Conservation (phyloP, 1,284 basidiomycete species). For the Sporisorium reilianum region DNA sequence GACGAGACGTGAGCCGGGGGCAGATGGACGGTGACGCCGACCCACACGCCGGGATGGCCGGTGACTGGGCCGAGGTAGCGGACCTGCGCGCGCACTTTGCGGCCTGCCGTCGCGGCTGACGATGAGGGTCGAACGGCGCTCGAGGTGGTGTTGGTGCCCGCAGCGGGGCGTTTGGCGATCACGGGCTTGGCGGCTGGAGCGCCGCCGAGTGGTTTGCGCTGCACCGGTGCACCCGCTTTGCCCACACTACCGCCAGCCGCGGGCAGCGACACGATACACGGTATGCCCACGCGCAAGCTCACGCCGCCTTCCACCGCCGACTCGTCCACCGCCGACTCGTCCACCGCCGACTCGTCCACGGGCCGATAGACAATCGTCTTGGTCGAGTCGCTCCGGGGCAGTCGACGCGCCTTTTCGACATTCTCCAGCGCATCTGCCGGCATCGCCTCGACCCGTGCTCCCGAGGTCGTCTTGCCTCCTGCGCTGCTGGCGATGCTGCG, state of each 20-base stretch:
- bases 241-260: not conserved
- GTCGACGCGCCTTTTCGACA: constrained; percentile 6
- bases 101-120: not conserved
- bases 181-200: not conserved
- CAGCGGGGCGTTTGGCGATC: not conserved
- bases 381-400: constrained; percentile 11
- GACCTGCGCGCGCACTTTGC: constrained; percentile 43
- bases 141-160: not conserved
- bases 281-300: constrained; percentile 31
- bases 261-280: constrained; percentile 49
- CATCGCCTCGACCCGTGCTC: constrained; percentile 9
- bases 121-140: no score
- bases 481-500: not conserved
- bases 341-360: not conserved
- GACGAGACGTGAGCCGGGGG: not conserved
- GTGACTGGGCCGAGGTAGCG: constrained; percentile 57
- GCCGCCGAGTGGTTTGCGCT: not conserved
- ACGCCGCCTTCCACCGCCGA: constrained; percentile 6
- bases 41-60: constrained; percentile 39
- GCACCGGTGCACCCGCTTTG: not conserved
- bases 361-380: constrained; percentile 18
- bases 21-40: constrained; percentile 40
- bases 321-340: not conserved
- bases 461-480: not conserved
- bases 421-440: constrained; percentile 17